A percentile compares a stretch with the other conserved stretches of the same genome.
phyloP scores from a whole-genome alignment of 2,329 filamentous ascomycete genomes.

The Neonectria coccinea region DNA sequence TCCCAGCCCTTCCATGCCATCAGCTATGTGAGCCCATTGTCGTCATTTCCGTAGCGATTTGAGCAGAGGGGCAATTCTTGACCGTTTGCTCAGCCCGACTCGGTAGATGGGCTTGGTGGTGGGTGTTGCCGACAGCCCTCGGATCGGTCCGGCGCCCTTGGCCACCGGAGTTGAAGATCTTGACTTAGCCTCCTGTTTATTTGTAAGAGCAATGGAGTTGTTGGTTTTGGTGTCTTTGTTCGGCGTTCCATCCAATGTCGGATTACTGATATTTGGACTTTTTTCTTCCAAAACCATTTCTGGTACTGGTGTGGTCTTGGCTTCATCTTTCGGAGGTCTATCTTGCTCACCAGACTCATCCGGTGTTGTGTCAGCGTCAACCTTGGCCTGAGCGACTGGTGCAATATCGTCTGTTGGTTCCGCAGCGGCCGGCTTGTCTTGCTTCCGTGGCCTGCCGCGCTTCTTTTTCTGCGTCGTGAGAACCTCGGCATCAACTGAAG shows the following conservation, averaged over 20 bases:
- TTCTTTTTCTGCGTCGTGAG: conserved; percentile 49
- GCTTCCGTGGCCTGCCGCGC: conserved; percentile 58
- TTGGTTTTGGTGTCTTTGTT: conserved; percentile 22
- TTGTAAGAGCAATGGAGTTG: background rate
- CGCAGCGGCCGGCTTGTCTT: conserved; percentile 34
- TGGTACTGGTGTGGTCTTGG: background rate
- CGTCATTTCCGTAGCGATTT: conserved; percentile 60
- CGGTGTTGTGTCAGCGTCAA: background rate
- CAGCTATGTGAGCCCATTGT: background rate
- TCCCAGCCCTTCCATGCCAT: background rate
- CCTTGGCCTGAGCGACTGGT: conserved; percentile 4
- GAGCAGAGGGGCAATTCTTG: conserved; percentile 63
- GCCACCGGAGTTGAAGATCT: background rate
- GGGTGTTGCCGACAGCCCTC: conserved; percentile 32
- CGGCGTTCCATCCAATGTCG: conserved; percentile 4
- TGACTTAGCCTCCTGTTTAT: conserved; percentile 22
- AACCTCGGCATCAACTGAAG: conserved; percentile 23
- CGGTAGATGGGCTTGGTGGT: conserved; percentile 58
- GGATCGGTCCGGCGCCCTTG: conserved; percentile 29
- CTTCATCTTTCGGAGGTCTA: background rate
- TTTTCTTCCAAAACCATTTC: conserved; percentile 29
- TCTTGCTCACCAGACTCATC: background rate
- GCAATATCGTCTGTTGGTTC: background rate
- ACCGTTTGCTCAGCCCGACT: conserved; percentile 64
- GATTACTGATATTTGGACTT: conserved; percentile 10